Evolutionary conservation across 331 rosid genomes (phyloP).

Genomic region (Arachis monticola): DNA sequence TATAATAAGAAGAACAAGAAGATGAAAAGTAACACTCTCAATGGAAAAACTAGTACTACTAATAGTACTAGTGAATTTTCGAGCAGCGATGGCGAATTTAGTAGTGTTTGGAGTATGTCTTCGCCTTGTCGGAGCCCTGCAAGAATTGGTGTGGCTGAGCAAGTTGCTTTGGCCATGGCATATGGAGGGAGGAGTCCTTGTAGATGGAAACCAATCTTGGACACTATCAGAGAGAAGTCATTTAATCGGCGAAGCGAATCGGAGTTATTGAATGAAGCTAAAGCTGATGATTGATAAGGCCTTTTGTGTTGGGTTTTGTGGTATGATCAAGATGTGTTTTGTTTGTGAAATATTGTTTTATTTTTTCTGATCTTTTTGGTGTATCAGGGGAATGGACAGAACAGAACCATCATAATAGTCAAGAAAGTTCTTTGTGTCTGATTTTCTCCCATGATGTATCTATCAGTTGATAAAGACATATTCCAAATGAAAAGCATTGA

Average conservation of each 20-base stretch:
- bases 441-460: constrained; percentile 18
- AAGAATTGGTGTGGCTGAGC: constrained; percentile 44
- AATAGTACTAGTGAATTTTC: neutral
- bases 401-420: neutral
- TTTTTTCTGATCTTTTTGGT: constrained; percentile 6
- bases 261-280: constrained; percentile 49
- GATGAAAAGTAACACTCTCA: neutral
- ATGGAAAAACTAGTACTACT: neutral
- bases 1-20: no score
- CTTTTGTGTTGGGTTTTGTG: constrained; percentile 29
- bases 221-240: constrained; percentile 73
- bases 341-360: constrained; percentile 16
- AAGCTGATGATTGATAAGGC: constrained; percentile 20
- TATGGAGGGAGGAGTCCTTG: constrained; percentile 48
- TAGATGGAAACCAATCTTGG: constrained; percentile 79
- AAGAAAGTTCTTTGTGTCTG: neutral
- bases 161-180: constrained; percentile 18
- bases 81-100: constrained; percentile 31
- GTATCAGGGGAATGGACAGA: constrained; percentile 18
- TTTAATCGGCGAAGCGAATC: constrained; percentile 60
- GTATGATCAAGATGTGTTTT: constrained; percentile 27
- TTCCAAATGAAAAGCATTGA: constrained; percentile 26
- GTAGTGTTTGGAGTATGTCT: constrained; percentile 29
- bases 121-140: constrained; percentile 56
- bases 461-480: constrained; percentile 21